Base-by-base conservation (phyloP, 768 basidiomycete species). In the Tylopilus vinaceipallidus region DNA sequence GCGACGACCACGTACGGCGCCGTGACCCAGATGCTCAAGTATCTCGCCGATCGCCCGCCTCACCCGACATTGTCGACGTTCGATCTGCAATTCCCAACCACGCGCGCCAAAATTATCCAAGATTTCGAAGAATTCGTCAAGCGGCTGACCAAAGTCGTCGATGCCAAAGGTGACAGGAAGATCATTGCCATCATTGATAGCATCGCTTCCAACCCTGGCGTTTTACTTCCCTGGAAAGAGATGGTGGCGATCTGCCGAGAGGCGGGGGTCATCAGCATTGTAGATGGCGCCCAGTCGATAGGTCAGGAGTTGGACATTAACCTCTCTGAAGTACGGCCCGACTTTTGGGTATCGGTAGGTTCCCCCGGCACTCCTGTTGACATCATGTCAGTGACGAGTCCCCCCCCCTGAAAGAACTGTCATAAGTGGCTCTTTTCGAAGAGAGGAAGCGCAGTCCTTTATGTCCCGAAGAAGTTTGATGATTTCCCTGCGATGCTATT, bases 401-500 rank as follows among this genome's bases (percentile, higher is more conserved):
- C n/a, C n/a, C n/a, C 46, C 20, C 27, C 33, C 10, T 24, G 3
- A 13, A 45, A 88, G 81, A 91, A 91, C 58, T 86, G 85, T 55
- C 87, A 93, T 68, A 93, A 94, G 66, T 95, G 92, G 91, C 69
- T 92, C 2, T 83, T 76, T 57, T 75, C 80, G 3, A 85, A 88
- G 63, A 77, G 91, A 6, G 73, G 80, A 1, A 82, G 76, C 38
- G 82, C 88, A 0, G 72, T 86, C 14, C 70, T 94, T 16, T 94
- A 93, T 62, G 86, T 89, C 6, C 86, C 90, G 0, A 75, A 71
- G 49, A 67, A 79, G 82, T 80, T 50, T 26, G 75, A 30, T 38
- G 10, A 7, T 10, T 10, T 45, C 36, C 33, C 30, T 12, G 5
- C 14, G 8, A 4, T 33, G 34, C 19, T 33, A 24, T 29, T 24